Conservation (phyloP, 352 stramenopile genomes). For the Sclerospora graminicola region DNA sequence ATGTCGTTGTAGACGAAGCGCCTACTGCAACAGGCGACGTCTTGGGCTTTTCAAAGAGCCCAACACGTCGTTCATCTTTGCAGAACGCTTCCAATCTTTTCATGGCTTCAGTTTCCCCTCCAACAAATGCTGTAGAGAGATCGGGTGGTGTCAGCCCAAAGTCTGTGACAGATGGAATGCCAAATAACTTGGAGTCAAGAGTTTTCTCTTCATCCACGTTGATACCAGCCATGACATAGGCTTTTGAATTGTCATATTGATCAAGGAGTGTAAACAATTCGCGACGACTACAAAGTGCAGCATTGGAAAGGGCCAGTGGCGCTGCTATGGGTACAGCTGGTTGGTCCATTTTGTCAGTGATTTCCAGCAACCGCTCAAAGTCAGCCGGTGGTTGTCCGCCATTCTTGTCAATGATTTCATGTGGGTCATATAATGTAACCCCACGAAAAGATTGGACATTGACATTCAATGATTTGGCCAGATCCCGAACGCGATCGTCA, state of each 20-base stretch:
- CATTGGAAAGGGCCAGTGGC: constrained; percentile 16
- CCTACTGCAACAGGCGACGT: constrained; percentile 81
- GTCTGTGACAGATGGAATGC: constrained; percentile 26
- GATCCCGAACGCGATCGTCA: constrained; percentile 30
- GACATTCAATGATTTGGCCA: constrained; percentile 26
- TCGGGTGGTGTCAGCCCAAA: constrained; percentile 26
- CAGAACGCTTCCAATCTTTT: constrained; percentile 47
- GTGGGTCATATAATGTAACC: constrained; percentile 48
- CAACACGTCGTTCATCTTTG: constrained; percentile 56
- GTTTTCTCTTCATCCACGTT: neutral
- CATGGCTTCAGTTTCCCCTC: constrained; percentile 45
- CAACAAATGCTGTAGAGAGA: constrained; percentile 36
- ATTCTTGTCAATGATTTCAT: constrained; percentile 42
- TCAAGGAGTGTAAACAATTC: constrained; percentile 26
- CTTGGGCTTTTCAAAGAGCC: constrained; percentile 93
- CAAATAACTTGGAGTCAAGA: constrained; percentile 18
- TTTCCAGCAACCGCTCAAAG: constrained; percentile 46
- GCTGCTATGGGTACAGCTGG: constrained; percentile 33
- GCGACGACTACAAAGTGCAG: constrained; percentile 10
- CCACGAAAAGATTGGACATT: constrained; percentile 26
- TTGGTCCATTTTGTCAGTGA: constrained; percentile 42
- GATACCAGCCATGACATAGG: constrained; percentile 20
- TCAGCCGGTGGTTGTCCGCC: constrained; percentile 27
- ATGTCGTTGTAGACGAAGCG: constrained; percentile 86
- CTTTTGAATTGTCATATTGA: constrained; percentile 3